Percentiles rank a stretch among this genome's conserved stretches.
phyloP scores from a whole-genome alignment of 768 basidiomycete species.

The Nevesoporus exiguus region DNA sequence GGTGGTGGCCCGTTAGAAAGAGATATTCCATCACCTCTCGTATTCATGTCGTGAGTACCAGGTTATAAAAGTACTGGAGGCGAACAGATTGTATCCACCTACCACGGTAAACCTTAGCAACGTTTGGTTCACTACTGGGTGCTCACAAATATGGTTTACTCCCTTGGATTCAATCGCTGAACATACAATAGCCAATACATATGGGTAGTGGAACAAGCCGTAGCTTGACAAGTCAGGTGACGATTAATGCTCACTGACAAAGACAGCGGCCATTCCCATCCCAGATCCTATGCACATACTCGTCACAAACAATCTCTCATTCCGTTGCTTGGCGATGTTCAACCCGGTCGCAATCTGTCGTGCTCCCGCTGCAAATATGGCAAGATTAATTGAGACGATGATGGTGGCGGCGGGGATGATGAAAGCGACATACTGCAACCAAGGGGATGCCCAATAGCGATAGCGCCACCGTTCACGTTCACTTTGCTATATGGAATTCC shows the following conservation, averaged over 20 bases:
- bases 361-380: constrained; percentile 57
- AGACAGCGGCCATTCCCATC: constrained; percentile 88
- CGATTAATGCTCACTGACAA: constrained; percentile 75
- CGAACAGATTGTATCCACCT: no score
- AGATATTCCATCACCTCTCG: constrained; percentile 30
- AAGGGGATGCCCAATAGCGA: constrained; percentile 86
- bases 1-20: constrained; percentile 66
- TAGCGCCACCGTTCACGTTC: constrained; percentile 85
- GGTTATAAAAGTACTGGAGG: no score
- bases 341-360: constrained; percentile 85
- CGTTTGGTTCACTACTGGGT: no score
- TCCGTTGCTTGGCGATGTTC: constrained; percentile 74
- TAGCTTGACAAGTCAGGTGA: not conserved
- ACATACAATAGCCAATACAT: not conserved
- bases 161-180: not conserved
- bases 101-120: no score
- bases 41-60: no score
- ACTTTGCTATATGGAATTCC: constrained; percentile 75
- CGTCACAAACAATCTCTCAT: constrained; percentile 76
- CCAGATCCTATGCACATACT: constrained; percentile 91
- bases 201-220: not conserved
- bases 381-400: constrained; percentile 2
- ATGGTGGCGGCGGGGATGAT: not conserved
- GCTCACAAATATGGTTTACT: no score
- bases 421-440: constrained; percentile 64